Percentiles rank a stretch among this genome's conserved stretches.
These are phyloP conservation scores for Xylariaceae sp. DNA, from an alignment of 2,329 filamentous ascomycete species.

Conservation along the genomic window DNA sequence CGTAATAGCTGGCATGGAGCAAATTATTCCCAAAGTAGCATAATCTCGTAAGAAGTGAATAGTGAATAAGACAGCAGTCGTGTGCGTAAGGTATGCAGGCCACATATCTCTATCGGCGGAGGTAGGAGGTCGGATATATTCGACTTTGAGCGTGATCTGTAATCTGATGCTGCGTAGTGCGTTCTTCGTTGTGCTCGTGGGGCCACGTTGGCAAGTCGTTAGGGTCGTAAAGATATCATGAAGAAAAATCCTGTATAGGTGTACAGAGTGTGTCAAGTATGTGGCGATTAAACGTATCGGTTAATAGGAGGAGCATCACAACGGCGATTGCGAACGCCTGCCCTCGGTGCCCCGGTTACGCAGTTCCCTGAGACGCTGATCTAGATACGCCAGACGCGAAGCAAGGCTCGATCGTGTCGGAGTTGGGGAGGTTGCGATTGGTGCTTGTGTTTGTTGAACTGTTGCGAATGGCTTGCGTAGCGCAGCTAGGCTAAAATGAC, in stretches of 20 bases:
- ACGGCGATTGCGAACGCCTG: conserved; percentile 48
- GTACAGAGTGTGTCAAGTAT: no score
- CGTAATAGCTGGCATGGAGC: conserved; percentile 5
- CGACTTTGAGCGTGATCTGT: neutral
- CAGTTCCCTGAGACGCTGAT: conserved; percentile 54
- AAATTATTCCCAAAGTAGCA: conserved; percentile 10
- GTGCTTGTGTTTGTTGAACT: conserved; percentile 45
- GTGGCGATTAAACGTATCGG: neutral
- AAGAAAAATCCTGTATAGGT: conserved; percentile 3
- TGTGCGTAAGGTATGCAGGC: conserved; percentile 2
- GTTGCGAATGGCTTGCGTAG: conserved; percentile 54
- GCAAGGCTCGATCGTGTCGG: conserved; percentile 42
- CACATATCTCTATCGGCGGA: conserved; percentile 10
- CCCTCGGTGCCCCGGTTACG: conserved; percentile 41
- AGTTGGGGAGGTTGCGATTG: conserved; percentile 32
- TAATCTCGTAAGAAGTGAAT: neutral
- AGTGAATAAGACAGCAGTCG: conserved; percentile 3
- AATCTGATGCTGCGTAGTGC: conserved; percentile 14
- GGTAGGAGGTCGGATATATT: conserved; percentile 8
- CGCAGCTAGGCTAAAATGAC: conserved; percentile 42
- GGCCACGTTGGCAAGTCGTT: conserved; percentile 24
- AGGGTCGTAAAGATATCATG: conserved; percentile 28
- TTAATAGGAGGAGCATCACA: conserved; percentile 32
- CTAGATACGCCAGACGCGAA: conserved; percentile 53
- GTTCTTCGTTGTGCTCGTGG: conserved; percentile 17